Percentiles rank a stretch among this genome's conserved stretches.
These are phyloP conservation scores for Penicillium thymicola DNA, from an alignment of 2,329 filamentous ascomycete genomes.

Conservation along the genomic window DNA sequence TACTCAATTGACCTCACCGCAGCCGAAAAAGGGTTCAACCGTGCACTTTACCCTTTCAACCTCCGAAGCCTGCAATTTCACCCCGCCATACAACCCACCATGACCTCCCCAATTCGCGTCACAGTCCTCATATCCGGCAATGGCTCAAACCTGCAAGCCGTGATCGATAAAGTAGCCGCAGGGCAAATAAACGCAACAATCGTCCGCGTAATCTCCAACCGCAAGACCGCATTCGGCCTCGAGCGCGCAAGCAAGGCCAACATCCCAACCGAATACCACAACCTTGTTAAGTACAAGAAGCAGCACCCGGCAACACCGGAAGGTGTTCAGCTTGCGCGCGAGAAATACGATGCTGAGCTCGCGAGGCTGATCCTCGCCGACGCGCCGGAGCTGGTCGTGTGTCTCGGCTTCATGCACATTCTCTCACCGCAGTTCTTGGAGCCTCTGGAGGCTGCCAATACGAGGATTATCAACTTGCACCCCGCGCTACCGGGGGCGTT, in stretches of 20 bases:
- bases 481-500: conserved; percentile 71
- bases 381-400: conserved; percentile 70
- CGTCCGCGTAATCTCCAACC: conserved; percentile 64
- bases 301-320: conserved; percentile 57
- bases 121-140: conserved; percentile 70
- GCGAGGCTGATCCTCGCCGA: conserved; percentile 64
- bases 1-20: conserved; percentile 6
- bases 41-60: neutral
- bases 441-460: conserved; percentile 59
- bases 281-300: conserved; percentile 73
- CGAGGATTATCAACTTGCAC: conserved; percentile 79
- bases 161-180: conserved; percentile 60
- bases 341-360: conserved; percentile 71
- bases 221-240: conserved; percentile 63
- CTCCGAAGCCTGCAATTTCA: neutral
- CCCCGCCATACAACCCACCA: conserved; percentile 13
- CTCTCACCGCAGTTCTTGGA: conserved; percentile 67
- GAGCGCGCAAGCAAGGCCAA: conserved; percentile 56
- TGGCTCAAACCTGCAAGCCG: conserved; percentile 75
- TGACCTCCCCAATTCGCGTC: conserved; percentile 48
- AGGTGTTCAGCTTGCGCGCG: conserved; percentile 53
- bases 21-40: neutral
- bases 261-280: conserved; percentile 78
- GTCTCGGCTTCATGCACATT: conserved; percentile 86
- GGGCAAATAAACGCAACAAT: conserved; percentile 52